phyloP scores from a whole-genome alignment of 257 asterid genomes.

The Ilex aquifolium region DNA sequence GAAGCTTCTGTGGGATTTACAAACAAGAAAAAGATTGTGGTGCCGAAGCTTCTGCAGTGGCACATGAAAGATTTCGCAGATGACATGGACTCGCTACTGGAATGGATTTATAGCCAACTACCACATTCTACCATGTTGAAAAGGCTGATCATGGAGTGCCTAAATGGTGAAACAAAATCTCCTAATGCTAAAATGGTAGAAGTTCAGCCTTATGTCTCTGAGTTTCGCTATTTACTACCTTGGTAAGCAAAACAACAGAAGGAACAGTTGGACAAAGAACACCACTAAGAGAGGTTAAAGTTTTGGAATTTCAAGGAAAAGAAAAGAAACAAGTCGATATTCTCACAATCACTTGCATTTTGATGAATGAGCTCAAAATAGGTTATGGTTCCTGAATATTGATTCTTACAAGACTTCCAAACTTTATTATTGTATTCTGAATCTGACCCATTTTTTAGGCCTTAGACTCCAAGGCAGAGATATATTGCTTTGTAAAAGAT shows the following conservation, averaged over 20 bases:
- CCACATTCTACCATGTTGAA: slow-evolving; percentile 57
- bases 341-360: too few relatives aligned
- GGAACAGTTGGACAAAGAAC: not conserved
- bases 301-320: too few relatives aligned
- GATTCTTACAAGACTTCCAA: too few relatives aligned
- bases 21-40: slow-evolving; percentile 59
- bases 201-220: slow-evolving; percentile 63
- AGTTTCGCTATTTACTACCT: slow-evolving; percentile 76
- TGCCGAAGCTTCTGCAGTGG: slow-evolving; percentile 79
- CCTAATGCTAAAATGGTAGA: slow-evolving; percentile 47
- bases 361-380: too few relatives aligned
- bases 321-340: too few relatives aligned
- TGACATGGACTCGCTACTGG: slow-evolving; percentile 76
- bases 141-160: slow-evolving; percentile 72
- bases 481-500: too few relatives aligned
- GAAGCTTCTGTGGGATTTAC: slow-evolving; percentile 85
- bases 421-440: too few relatives aligned
- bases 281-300: too few relatives aligned
- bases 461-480: too few relatives aligned
- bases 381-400: too few relatives aligned
- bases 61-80: slow-evolving; percentile 92
- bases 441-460: too few relatives aligned
- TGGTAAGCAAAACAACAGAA: slow-evolving; percentile 4
- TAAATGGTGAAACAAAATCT: slow-evolving; percentile 49
- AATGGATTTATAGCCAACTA: slow-evolving; percentile 94